Percentiles rank a stretch among this genome's conserved stretches.
These are phyloP conservation scores for Triglochin maritima DNA, from an alignment of 106 monocot genomes.

Conservation along the genomic window DNA sequence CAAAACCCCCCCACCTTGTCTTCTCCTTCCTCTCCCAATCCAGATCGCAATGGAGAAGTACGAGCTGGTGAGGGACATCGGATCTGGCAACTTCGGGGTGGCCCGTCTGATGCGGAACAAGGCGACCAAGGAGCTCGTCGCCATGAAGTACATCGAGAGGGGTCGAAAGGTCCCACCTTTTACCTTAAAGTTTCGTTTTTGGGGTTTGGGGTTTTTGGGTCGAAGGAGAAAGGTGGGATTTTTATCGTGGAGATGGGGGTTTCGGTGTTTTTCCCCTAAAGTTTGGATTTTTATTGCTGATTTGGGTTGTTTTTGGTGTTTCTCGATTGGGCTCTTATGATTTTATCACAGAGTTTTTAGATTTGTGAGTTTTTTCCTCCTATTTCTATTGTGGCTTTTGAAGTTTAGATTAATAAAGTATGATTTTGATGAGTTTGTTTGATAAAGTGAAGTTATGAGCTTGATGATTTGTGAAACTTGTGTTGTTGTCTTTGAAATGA, in stretches of 20 bases:
- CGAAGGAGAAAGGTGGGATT: no score
- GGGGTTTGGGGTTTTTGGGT: neutral
- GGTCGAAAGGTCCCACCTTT: constrained; percentile 53
- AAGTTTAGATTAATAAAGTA: neutral
- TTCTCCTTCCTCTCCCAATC: no score
- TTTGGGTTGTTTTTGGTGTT: neutral
- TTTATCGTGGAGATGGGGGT: no score
- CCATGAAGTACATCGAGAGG: constrained; percentile 94
- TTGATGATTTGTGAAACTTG: no score
- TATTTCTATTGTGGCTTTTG: neutral
- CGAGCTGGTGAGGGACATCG: constrained; percentile 78
- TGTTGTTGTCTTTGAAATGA: no score
- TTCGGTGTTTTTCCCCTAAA: no score
- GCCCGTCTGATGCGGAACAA: constrained; percentile 85
- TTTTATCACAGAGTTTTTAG: neutral
- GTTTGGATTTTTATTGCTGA: no score
- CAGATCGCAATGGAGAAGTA: constrained; percentile 68
- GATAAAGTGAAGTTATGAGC: no score
- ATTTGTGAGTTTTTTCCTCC: neutral
- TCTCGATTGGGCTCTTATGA: neutral
- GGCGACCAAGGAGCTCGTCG: constrained; percentile 91
- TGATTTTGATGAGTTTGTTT: constrained; percentile 1
- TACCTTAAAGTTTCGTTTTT: neutral
- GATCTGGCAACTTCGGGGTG: constrained; percentile 89
- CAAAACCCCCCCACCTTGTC: no score